Conservation (phyloP, 1,139 yeast genomes). For the Suhomyces panamericanus region DNA sequence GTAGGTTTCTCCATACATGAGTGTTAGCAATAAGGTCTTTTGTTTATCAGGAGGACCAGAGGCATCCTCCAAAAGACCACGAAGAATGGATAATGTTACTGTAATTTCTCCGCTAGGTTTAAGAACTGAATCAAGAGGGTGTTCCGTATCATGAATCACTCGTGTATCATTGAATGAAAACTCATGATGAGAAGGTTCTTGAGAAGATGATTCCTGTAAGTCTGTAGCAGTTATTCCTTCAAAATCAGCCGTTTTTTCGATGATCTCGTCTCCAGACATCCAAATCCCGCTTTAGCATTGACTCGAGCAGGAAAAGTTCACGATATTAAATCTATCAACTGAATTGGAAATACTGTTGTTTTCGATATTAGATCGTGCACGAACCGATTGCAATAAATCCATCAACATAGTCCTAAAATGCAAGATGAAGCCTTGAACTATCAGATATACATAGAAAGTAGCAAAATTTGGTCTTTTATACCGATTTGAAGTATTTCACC, state of each 20-base stretch:
- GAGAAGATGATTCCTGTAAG: not conserved
- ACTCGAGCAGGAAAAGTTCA: too few relatives aligned
- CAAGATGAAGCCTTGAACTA: too few relatives aligned
- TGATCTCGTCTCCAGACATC: not conserved
- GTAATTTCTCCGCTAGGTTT: not conserved
- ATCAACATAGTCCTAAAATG: too few relatives aligned
- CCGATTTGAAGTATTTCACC: not conserved
- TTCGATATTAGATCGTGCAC: not conserved
- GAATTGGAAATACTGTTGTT: too few relatives aligned
- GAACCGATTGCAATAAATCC: not conserved
- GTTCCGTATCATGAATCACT: not conserved
- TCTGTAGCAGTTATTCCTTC: too few relatives aligned
- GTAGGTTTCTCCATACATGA: conserved; percentile 8
- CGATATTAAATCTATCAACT: too few relatives aligned
- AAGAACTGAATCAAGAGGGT: not conserved
- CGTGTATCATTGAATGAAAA: not conserved
- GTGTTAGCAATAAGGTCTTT: conserved; percentile 7
- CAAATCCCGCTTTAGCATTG: not conserved
- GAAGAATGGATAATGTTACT: conserved; percentile 2
- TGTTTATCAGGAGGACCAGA: not conserved
- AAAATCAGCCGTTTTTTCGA: not conserved
- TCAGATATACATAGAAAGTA: too few relatives aligned
- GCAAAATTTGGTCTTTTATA: too few relatives aligned
- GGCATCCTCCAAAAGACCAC: not conserved
- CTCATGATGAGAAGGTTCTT: not conserved